A percentile compares a stretch with the other conserved stretches of the same genome.
Evolutionary conservation across 176 grass and related monocot species (phyloP).

Genomic region (Hsuehochloa calcarea): DNA sequence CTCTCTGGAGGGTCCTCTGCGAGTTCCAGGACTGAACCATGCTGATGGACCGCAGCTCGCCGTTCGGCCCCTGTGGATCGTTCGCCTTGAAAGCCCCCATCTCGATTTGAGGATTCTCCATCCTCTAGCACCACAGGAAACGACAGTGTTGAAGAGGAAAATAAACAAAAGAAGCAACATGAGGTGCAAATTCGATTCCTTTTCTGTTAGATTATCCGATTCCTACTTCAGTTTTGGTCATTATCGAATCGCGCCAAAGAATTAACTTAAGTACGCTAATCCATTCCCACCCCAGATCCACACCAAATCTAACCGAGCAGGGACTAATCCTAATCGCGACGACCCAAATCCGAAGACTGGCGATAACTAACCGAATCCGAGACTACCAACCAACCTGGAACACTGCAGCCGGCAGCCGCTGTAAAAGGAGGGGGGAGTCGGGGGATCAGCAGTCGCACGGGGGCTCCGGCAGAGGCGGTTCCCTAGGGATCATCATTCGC

Average conservation of each 20-base stretch:
- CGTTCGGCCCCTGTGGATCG: constrained; percentile 32
- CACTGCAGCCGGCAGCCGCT: neutral
- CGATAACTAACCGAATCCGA: neutral
- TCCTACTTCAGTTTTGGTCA: neutral
- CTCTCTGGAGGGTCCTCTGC: constrained; percentile 5
- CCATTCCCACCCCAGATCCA: constrained; percentile 5
- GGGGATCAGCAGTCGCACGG: constrained; percentile 22
- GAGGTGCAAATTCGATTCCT: neutral
- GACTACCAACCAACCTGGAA: neutral
- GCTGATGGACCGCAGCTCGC: constrained; percentile 2
- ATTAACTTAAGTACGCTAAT: neutral
- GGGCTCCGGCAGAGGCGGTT: neutral
- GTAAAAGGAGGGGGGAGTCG: neutral
- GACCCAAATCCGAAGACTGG: constrained; percentile 14
- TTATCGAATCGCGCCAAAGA: neutral
- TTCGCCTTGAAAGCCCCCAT: constrained; percentile 50
- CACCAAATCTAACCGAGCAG: neutral
- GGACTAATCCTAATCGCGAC: neutral
- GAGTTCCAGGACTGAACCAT: constrained; percentile 28
- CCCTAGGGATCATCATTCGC: constrained; percentile 33
- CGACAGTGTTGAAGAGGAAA: neutral
- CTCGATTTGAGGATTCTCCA: constrained; percentile 57
- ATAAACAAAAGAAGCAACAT: neutral
- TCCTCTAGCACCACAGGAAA: constrained; percentile 8
- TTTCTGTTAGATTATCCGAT: neutral